Evolutionary conservation across 2,329 filamentous ascomycete species (phyloP), one percentile per base, ranked within the genome.

Genomic region (Fusarium oligoseptatum): DNA sequence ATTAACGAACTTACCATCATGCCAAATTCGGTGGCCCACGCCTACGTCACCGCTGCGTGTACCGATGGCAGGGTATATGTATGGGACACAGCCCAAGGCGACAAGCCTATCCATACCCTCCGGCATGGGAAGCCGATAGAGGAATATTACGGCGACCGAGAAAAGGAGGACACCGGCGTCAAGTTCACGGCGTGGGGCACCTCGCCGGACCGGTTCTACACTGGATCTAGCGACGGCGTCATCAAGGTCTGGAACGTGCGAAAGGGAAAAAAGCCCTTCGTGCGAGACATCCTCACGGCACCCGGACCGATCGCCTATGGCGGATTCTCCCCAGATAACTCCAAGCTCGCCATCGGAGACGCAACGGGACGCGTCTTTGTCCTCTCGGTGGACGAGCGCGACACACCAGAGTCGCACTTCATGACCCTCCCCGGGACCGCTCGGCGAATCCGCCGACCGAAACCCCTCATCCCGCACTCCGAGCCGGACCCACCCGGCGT

Each of bases 211-310:
- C 85, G 90, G 0, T 86, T 92, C 50, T 92, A 92, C 73, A 92
- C 90, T 0, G 91, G 90, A 1, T 89, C 89, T 0, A 92, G 90
- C 1, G 91, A 92, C 70, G 91, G 91, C 2, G 84, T 88, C 0
- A 84, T 92, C 17, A 92, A 90, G 69, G 89, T 90, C 3, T 92
- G 91, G 91, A 89, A 92, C 71, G 81, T 92, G 10, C 87, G 88
- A 11, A 83, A 84, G 52, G 77, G 60, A 60, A 81, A 73, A 32
- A 79, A 82, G 62, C 87, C 85, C 0, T 84, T 89, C 52, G 83
- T 92, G 6, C 85, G 88, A 24, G 84, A 88, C 60, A 81, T 92
- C 1, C 82, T 92, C 2, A 85, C 88, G 68, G 87, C 87, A 2
- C 84, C 88, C 0, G 90, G 86, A 0, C 88, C 90, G 0, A 87